Evolutionary conservation across 2,329 filamentous ascomycete genomes (phyloP), one percentile per base, ranked within the genome.

Genomic region (Fusarium scirpi): DNA sequence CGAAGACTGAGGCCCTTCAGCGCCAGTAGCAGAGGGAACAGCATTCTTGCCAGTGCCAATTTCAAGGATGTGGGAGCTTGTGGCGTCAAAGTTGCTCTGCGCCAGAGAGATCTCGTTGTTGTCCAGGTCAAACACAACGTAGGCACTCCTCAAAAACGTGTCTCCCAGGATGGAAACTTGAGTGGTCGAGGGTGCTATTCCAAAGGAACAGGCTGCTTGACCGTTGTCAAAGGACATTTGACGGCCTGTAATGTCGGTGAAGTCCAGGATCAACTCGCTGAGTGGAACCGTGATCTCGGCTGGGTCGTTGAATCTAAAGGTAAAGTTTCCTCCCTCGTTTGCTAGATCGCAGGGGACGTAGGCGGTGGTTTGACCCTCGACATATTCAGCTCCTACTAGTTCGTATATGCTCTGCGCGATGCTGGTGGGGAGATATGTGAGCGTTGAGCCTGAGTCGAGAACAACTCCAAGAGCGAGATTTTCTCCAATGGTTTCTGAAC

Each of bases 121-220:
- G 29, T 84, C 87, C 24, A 93, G 82, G 76, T 94, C 91, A 76
- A 92, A 94, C 13, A 94, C 91, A 16, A 93, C 86, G 72, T 94
- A 94, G 0, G 91, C 91, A 38, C 89, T 91, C 49, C 92, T 85
- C 58, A 94, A 82, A 78, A 94, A 94, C 0, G 91, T 92, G 76
- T 94, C 92, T 18, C 92, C 92, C 29, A 94, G 81, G 4, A 93
- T 87, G 45, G 86, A 85, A n/a, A 86, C 85, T 30, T 85, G 82
- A 2, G 78, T 70, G 4, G 84, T 85, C 3, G 89, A 85, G 2
- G 90, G 88, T 5, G 87, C 84, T 67, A 94, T 86, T 59, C 91
- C 91, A 73, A 93, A 92, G 38, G 90, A 82, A 70, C 91, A 94
- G 11, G 89, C 87, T 1, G 81, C 72, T 12, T 80, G 80, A 60